Evolutionary conservation across 371 early-diverging fungal species (phyloP).

Genomic region (Mucor piriformis): DNA sequence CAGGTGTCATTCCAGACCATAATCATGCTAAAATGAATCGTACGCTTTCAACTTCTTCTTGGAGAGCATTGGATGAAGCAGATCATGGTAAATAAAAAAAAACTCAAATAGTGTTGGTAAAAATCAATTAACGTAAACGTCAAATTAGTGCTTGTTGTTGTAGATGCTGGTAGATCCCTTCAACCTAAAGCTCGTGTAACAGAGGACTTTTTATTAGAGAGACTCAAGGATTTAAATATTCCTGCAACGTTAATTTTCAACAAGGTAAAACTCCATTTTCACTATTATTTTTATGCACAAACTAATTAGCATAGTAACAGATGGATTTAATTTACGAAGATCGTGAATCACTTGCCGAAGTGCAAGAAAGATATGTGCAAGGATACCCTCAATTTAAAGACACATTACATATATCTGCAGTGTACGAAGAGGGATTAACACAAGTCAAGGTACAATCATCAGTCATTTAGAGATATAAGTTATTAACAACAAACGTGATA

Average conservation of each 20-base stretch:
- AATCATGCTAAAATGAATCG: conserved; percentile 57
- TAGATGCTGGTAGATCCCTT: conserved; percentile 64
- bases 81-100: conserved; percentile 52
- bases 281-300: not conserved
- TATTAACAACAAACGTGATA: too few species aligned
- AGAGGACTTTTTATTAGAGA: conserved; percentile 62
- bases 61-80: conserved; percentile 74
- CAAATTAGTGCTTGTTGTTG: conserved; percentile 54
- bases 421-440: conserved; percentile 29
- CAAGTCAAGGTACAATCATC: conserved; percentile 38
- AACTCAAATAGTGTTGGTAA: not conserved
- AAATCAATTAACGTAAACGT: not conserved
- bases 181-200: conserved; percentile 41
- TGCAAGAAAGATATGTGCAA: conserved; percentile 29
- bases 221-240: conserved; percentile 42
- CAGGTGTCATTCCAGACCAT: conserved; percentile 55
- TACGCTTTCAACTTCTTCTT: conserved; percentile 71
- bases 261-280: conserved; percentile 50
- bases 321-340: conserved; percentile 59
- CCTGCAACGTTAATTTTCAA: conserved; percentile 73
- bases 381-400: conserved; percentile 34
- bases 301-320: conserved; percentile 19
- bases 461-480: not conserved
- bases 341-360: conserved; percentile 37
- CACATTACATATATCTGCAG: conserved; percentile 55